Evolutionary conservation across 2,329 filamentous ascomycete species (phyloP), one percentile per base, ranked within the genome.

Genomic region (Metarhizium sp.): DNA sequence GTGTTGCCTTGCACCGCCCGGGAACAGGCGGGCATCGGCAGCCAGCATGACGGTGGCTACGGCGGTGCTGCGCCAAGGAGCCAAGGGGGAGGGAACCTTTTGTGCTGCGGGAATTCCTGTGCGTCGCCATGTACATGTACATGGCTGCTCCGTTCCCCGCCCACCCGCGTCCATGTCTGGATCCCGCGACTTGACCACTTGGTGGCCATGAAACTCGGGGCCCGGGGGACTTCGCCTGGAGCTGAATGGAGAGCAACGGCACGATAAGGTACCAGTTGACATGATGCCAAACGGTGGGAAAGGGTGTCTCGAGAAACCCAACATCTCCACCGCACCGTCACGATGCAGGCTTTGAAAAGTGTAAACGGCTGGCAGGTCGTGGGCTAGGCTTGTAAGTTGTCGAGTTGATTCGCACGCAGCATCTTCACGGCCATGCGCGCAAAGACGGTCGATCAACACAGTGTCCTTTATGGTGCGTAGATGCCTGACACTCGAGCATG

Each of bases 1-100:
- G 36, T 38, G 18, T 20, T 18, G 36, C 25, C 25, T 25, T 29
- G 38, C 40, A 50, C 18, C 47, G 40, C 46, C 32, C 51, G 56
- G 56, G 38, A 32, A 51, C 45, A 25, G 49, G 42, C 51, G 56
- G 56, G 43, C 40, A 30, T 25, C 49, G 53, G 43, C 53, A 38
- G 29, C 32, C 53, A 38, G 32, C 7, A 11, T 11, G 32, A 11
- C 32, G 32, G 32, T 34, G 32, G 32, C 32, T 11, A 18, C 6
- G 25, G 4, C 38, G 32, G 38, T 25, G 29, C n/a, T 46, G 32
- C 6, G 20, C 16, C 38, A 25, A 43, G 25, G 45, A 53, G 32
- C 32, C 25, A 25, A 25, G 25, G 36, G 20, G 20, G 32, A 56
- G 51, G 14, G 50, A 40, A 16, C 38, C 11, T 16, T 36, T 16